Conservation (phyloP, 2,329 filamentous ascomycete species). For the Pseudogymnoascus sp. region DNA sequence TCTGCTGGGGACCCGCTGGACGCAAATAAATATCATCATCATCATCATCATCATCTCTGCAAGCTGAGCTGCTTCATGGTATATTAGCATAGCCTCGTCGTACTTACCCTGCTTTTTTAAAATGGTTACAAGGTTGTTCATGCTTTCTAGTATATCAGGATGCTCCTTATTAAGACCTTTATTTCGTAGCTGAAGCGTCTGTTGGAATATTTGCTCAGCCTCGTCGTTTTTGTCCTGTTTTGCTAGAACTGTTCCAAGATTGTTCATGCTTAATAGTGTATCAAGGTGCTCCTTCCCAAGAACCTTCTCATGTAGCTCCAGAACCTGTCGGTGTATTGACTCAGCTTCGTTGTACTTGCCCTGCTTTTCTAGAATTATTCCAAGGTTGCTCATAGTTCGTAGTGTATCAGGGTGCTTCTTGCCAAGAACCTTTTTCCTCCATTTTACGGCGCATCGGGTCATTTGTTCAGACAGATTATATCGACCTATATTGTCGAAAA, state of each 20-base stretch:
- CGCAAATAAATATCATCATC: too few relatives aligned
- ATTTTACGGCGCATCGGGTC: not conserved
- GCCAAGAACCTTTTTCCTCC: constrained; percentile 17
- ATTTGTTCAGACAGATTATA: constrained; percentile 9
- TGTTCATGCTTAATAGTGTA: constrained; percentile 12
- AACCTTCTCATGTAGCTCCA: constrained; percentile 11
- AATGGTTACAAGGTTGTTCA: constrained; percentile 10
- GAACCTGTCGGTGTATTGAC: not conserved
- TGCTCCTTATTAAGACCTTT: not conserved
- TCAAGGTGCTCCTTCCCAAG: constrained; percentile 13
- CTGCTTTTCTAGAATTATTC: not conserved
- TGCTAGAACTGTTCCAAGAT: not conserved
- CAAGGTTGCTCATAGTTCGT: constrained; percentile 12
- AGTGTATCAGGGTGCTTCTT: constrained; percentile 14
- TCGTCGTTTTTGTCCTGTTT: not conserved
- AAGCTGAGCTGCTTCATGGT: too few relatives aligned
- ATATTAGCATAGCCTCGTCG: constrained; percentile 6
- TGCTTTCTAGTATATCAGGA: constrained; percentile 9
- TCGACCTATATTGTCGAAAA: not conserved
- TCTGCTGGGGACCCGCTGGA: too few relatives aligned
- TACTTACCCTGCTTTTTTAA: not conserved
- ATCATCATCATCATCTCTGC: too few relatives aligned
- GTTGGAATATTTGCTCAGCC: not conserved
- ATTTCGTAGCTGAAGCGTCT: not conserved
- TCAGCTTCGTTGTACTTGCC: constrained; percentile 9